Evolutionary conservation across 805 yeast species (phyloP).

Genomic region (Teunomyces stri): DNA sequence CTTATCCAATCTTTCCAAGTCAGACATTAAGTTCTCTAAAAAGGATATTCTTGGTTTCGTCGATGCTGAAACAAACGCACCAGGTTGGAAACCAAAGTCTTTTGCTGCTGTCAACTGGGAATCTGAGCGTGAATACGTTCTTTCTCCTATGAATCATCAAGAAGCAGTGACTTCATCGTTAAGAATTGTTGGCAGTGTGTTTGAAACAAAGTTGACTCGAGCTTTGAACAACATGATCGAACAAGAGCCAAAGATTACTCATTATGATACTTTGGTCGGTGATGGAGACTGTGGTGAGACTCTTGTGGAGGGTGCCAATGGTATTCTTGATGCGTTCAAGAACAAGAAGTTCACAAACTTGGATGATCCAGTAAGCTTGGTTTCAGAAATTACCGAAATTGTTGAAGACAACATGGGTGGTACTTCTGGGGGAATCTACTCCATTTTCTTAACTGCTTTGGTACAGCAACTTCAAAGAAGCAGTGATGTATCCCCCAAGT

Average conservation of each 20-base stretch:
- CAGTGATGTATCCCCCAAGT: slow-evolving; percentile 31
- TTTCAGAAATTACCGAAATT: slow-evolving; percentile 73
- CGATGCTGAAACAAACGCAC: slow-evolving; percentile 73
- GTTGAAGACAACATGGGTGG: slow-evolving; percentile 97
- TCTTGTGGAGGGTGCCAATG: slow-evolving; percentile 75
- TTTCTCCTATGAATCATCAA: slow-evolving; percentile 28
- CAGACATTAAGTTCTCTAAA: slow-evolving; percentile 25
- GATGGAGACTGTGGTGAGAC: slow-evolving; percentile 98
- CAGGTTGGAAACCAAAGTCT: slow-evolving; percentile 70
- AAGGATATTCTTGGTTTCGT: slow-evolving; percentile 47
- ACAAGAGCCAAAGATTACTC: slow-evolving; percentile 76
- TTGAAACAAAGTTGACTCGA: slow-evolving; percentile 51
- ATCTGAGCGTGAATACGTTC: slow-evolving; percentile 23
- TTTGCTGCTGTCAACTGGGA: slow-evolving; percentile 31
- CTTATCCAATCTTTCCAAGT: slow-evolving; percentile 47
- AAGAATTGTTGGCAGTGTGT: slow-evolving; percentile 39
- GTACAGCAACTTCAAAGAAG: slow-evolving; percentile 45
- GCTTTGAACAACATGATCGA: slow-evolving; percentile 28
- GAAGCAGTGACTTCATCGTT: slow-evolving; percentile 24
- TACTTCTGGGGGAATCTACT: slow-evolving; percentile 90
- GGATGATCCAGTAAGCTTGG: slow-evolving; percentile 53
- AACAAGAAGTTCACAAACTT: slow-evolving; percentile 17
- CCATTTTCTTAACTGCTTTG: slow-evolving; percentile 78
- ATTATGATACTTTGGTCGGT: slow-evolving; percentile 85
- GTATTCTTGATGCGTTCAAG: slow-evolving; percentile 55